Percentiles rank a stretch among this genome's conserved stretches.
phyloP scores from a whole-genome alignment of 306 rosid genomes.

The Erythrophleum fordii region DNA sequence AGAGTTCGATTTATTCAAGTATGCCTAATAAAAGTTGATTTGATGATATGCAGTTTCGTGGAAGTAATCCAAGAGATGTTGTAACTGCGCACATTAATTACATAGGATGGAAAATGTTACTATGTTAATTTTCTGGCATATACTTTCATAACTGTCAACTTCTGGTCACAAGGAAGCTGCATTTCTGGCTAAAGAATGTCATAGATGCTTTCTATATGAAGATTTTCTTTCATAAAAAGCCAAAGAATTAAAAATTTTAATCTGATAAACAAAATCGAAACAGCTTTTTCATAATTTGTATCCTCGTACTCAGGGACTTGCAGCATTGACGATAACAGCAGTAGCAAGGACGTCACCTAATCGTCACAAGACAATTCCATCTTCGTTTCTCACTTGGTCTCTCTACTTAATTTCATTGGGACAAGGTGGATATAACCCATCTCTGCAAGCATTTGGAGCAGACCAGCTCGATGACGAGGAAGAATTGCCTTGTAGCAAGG shows the following conservation, averaged over 20 bases:
- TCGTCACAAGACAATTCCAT: constrained; percentile 54
- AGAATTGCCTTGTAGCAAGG: constrained; percentile 67
- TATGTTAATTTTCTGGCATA: neutral
- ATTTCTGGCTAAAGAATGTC: neutral
- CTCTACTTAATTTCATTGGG: constrained; percentile 85
- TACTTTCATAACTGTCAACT: neutral
- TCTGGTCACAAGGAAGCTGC: neutral
- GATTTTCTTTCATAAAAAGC: neutral
- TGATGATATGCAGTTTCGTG: constrained; percentile 7
- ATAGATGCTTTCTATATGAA: neutral
- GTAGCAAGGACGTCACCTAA: constrained; percentile 59
- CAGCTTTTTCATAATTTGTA: neutral
- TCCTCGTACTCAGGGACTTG: constrained; percentile 69
- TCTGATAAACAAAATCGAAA: too few relatives aligned
- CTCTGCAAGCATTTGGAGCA: constrained; percentile 92
- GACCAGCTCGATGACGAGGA: constrained; percentile 80
- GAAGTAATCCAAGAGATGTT: constrained; percentile 5
- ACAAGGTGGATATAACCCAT: constrained; percentile 91
- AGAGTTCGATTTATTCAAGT: neutral
- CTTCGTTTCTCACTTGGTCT: constrained; percentile 72
- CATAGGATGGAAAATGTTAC: neutral
- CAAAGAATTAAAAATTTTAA: too few relatives aligned
- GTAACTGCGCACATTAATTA: neutral
- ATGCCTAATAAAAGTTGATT: neutral
- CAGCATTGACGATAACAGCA: constrained; percentile 80